These are phyloP conservation scores for Dalbergia cochinchinensis DNA, from an alignment of 306 rosid genomes.

Conservation along the genomic window DNA sequence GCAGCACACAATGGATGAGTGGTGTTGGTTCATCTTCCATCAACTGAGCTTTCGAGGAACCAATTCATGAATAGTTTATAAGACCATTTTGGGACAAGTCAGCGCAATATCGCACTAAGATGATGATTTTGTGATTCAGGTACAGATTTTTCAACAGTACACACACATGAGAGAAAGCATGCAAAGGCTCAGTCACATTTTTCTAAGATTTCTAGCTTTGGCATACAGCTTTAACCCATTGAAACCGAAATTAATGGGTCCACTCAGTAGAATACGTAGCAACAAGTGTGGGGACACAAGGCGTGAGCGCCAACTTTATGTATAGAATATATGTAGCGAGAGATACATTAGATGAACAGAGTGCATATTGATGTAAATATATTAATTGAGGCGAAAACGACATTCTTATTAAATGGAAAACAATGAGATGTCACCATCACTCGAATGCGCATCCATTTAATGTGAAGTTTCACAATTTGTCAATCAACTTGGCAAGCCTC, in stretches of 20 bases:
- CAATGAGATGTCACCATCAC: conserved; percentile 44
- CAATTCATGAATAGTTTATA: conserved; percentile 30
- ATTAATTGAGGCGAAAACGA: conserved; percentile 43
- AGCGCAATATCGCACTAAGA: conserved; percentile 41
- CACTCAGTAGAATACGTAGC: conserved; percentile 42
- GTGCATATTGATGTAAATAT: background rate
- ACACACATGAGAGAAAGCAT: conserved; percentile 37
- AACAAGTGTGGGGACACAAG: conserved; percentile 51
- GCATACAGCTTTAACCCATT: conserved; percentile 57
- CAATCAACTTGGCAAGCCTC: conserved; percentile 73
- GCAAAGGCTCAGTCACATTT: conserved; percentile 31
- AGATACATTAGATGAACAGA: conserved; percentile 25
- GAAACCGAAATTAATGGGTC: conserved; percentile 47
- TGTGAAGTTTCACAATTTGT: conserved; percentile 53
- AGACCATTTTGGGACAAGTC: conserved; percentile 37
- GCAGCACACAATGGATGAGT: conserved; percentile 28
- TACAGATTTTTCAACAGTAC: conserved; percentile 18
- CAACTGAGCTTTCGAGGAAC: conserved; percentile 37
- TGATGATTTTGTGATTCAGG: conserved; percentile 12
- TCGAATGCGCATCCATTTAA: conserved; percentile 43
- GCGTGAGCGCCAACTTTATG: conserved; percentile 42
- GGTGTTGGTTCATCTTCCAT: conserved; percentile 46
- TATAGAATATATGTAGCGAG: conserved; percentile 9
- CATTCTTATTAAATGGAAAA: conserved; percentile 39
- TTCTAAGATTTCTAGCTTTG: conserved; percentile 42